These are phyloP conservation scores for Pontederia paniculata DNA, from an alignment of 176 grass and related monocot genomes.

Conservation along the genomic window DNA sequence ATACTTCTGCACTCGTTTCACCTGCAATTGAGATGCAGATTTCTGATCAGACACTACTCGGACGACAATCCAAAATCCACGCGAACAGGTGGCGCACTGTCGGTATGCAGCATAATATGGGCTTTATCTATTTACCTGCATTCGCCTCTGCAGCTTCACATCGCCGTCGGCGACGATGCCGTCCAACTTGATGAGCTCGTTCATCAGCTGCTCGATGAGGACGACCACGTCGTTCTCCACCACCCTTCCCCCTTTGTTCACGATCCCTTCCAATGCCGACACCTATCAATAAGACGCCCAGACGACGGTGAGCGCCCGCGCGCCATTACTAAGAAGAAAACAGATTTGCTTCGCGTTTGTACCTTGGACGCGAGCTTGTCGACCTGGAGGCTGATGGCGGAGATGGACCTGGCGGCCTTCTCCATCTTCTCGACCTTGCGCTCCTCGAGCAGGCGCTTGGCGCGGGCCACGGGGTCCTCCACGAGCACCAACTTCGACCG, in stretches of 20 bases:
- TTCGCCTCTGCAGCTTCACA: not conserved
- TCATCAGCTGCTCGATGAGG: constrained; percentile 80
- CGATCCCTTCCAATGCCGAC: constrained; percentile 57
- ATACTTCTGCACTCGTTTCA: constrained; percentile 81
- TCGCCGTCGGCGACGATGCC: constrained; percentile 13
- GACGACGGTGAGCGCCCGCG: not conserved
- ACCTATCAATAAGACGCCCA: constrained; percentile 30
- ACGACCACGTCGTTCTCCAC: constrained; percentile 58
- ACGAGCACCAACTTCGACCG: constrained; percentile 60
- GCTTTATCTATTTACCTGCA: not conserved
- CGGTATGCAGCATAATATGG: too few relatives aligned
- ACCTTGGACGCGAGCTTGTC: constrained; percentile 82
- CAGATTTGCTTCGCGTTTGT: not conserved
- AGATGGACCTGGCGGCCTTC: constrained; percentile 58
- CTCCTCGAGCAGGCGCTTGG: constrained; percentile 71
- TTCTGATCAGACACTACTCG: not conserved
- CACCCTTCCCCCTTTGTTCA: constrained; percentile 67
- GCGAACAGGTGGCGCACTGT: not conserved
- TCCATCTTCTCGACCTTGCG: constrained; percentile 45
- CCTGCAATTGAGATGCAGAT: constrained; percentile 21
- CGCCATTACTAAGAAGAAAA: too few relatives aligned
- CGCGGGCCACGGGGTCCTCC: constrained; percentile 68
- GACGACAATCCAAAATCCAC: not conserved
- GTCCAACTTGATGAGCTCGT: constrained; percentile 85
- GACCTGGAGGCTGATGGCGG: constrained; percentile 61